Conservation (phyloP, 257 asterid species). For the Eucommia ulmoides region DNA sequence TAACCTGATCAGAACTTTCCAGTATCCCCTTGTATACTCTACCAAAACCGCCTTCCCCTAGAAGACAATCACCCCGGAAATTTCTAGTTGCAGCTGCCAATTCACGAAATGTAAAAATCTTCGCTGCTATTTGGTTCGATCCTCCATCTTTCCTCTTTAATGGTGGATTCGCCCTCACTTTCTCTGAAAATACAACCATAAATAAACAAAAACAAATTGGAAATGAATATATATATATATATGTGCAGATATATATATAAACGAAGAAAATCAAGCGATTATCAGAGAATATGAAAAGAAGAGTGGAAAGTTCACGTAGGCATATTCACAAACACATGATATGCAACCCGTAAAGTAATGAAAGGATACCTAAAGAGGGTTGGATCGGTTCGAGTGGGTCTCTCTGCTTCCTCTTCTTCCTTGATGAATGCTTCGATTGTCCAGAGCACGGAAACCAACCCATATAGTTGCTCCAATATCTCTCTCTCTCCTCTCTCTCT, state of each 20-base stretch:
- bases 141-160: neutral
- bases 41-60: slow-evolving; percentile 1
- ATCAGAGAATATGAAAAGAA: no score
- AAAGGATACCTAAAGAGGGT: neutral
- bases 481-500: neutral
- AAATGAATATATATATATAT: no score
- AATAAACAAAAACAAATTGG: slow-evolving; percentile 3
- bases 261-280: no score
- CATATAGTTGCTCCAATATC: neutral
- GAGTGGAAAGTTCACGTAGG: no score
- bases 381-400: neutral
- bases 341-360: no score
- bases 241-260: neutral
- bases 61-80: neutral
- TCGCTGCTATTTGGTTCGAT: neutral
- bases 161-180: slow-evolving; percentile 18
- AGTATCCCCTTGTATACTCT: slow-evolving; percentile 1
- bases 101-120: slow-evolving; percentile 3
- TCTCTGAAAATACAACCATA: slow-evolving; percentile 23
- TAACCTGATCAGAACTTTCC: slow-evolving; percentile 1
- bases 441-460: neutral
- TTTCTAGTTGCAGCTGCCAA: slow-evolving; percentile 2
- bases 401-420: neutral
- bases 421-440: neutral
- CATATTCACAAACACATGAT: no score